Evolutionary conservation across 225 moss, liverwort and hornwort genomes (phyloP).

Genomic region (Lunularia cruciata): DNA sequence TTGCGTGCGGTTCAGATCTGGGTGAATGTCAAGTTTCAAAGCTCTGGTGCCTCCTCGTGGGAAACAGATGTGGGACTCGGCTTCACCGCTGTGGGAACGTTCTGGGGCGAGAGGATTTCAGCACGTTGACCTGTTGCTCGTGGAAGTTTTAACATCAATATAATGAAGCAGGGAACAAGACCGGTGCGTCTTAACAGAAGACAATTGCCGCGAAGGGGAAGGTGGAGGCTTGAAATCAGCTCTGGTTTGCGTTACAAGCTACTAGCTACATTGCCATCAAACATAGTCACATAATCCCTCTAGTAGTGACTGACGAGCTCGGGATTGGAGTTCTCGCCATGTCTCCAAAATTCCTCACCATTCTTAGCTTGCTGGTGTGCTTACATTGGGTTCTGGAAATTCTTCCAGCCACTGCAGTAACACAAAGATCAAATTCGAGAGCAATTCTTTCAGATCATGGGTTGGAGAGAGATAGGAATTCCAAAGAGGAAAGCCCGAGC

Average conservation of each 20-base stretch:
- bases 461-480: not conserved
- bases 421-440: not conserved
- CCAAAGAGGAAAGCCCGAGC: not conserved
- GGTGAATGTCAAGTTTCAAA: not conserved
- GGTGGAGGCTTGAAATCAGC: no score
- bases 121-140: not conserved
- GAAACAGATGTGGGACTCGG: not conserved
- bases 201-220: conserved; percentile 6
- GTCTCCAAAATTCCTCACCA: not conserved
- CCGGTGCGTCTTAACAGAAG: not conserved
- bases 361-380: not conserved
- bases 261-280: no score
- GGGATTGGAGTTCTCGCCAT: not conserved
- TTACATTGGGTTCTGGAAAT: not conserved
- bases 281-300: no score
- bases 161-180: not conserved
- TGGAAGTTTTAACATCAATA: not conserved
- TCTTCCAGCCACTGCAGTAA: not conserved
- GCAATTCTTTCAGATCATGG: not conserved
- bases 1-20: not conserved
- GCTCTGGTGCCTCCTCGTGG: not conserved
- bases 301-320: not conserved
- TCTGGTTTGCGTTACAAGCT: no score
- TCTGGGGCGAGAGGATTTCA: not conserved
- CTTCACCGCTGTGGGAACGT: not conserved